Percentiles rank a stretch among this genome's conserved stretches.
Conservation (phyloP, 2,329 filamentous ascomycete species). For the Pseudogymnoascus sp. region DNA sequence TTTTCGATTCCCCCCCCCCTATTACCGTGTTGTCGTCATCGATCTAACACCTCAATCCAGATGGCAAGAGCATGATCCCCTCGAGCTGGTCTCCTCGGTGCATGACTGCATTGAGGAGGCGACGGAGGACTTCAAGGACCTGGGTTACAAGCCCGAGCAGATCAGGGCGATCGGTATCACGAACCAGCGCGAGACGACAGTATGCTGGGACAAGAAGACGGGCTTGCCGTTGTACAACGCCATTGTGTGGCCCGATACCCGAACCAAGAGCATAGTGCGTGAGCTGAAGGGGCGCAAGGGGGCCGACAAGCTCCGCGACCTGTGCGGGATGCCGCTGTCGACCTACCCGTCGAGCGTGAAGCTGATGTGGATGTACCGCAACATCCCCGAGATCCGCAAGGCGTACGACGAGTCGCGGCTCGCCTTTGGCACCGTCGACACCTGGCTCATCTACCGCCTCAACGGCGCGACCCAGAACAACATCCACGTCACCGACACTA, state of each 20-base stretch:
- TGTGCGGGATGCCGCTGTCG: slow-evolving; percentile 71
- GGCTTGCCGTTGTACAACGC: slow-evolving; percentile 73
- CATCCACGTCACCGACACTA: slow-evolving; percentile 67
- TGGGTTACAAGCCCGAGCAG: slow-evolving; percentile 58
- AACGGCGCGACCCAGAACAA: slow-evolving; percentile 61
- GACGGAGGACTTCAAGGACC: slow-evolving; percentile 57
- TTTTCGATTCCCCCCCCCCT: slow-evolving; percentile 18
- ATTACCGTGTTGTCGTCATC: background rate
- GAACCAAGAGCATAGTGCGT: slow-evolving; percentile 62
- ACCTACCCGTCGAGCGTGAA: slow-evolving; percentile 77
- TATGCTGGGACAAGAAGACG: slow-evolving; percentile 71
- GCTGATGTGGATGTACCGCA: slow-evolving; percentile 67
- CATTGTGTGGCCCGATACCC: slow-evolving; percentile 81
- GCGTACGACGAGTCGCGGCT: slow-evolving; percentile 65
- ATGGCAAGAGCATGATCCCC: slow-evolving; percentile 79
- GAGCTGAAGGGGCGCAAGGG: slow-evolving; percentile 61
- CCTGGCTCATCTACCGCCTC: slow-evolving; percentile 73
- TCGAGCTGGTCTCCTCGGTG: slow-evolving; percentile 64
- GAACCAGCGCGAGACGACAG: slow-evolving; percentile 74
- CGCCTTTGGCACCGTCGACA: slow-evolving; percentile 73
- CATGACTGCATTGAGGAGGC: slow-evolving; percentile 69
- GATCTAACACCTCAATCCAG: slow-evolving; percentile 35
- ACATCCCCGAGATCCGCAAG: slow-evolving; percentile 56
- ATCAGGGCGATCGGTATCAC: slow-evolving; percentile 74
- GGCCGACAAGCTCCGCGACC: slow-evolving; percentile 55